Base-by-base conservation (phyloP, 345 rosid species). In the Eucalyptus regnans region DNA sequence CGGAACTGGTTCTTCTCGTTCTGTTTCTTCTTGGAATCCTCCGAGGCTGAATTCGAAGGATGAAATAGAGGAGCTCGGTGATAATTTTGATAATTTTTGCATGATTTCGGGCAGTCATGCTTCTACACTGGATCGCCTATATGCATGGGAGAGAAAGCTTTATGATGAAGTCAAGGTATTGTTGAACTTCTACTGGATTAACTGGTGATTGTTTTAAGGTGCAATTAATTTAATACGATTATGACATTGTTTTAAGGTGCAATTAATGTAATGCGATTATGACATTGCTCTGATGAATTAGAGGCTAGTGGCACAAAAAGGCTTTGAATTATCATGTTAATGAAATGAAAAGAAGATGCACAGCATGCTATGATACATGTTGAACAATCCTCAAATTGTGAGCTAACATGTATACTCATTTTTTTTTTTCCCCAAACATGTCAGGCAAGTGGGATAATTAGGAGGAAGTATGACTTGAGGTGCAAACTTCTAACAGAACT, bases 101-200 rank as follows among this genome's bases (percentile, higher is more conserved):
- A 94, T 96, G 99, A 94, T 93, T 92, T 96, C 99, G 12, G 98
- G 99, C 83, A 97, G 99, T 91, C 99, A 98, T 89, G 99, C 96
- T 62, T 98, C 99, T 43, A 98, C 99, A 18, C 92, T 98, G 91
- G 98, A 98, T 91, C 94, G 99, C 90, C 91, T 98, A 37, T 96
- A 91, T 93, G 99, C 99, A 37, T 98, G 99, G 99, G 99, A 98
- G 95, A 93, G 95, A 91, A 98, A 98, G 92, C 99, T 98, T 90
- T 95, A 95, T 86, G 99, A 98, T 86, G 99, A 98, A 97, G 98
- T 98, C 51, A 98, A 98, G 98, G 99, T 98, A 93, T 48, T 48
- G 20, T 58, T 60, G 80, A 87, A 60, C 46, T 76, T 76, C 43
- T 37, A 37, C 48, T 4, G 83, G 83, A 37, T 37, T 76, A 37